Conservation (phyloP, 768 basidiomycete species). For the Cyclocybe aegerita region DNA sequence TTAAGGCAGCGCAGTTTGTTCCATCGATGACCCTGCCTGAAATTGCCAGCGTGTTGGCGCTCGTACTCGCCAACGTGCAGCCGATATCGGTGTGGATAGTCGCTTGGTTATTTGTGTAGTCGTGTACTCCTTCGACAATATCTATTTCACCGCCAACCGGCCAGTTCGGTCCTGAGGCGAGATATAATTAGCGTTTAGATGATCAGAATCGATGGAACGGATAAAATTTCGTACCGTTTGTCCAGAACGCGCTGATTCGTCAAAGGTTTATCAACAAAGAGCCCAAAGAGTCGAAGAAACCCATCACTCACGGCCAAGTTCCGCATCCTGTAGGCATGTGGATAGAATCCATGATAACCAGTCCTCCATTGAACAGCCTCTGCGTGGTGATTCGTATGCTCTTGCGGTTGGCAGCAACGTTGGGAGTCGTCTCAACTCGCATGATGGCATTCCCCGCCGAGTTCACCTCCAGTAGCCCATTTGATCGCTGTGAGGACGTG, state of each 20-base stretch:
- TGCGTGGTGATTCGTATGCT: conserved; percentile 78
- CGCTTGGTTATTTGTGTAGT: conserved; percentile 79
- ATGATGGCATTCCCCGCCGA: conserved; percentile 76
- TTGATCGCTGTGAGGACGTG: conserved; percentile 38
- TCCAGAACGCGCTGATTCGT: conserved; percentile 43
- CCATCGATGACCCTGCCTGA: conserved; percentile 66
- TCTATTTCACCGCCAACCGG: conserved; percentile 75
- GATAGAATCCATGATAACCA: conserved; percentile 79
- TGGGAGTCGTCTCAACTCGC: conserved; percentile 83
- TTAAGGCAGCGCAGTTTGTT: conserved; percentile 67
- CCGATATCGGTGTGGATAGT: conserved; percentile 79
- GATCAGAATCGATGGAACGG: conserved; percentile 8
- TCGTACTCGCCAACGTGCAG: conserved; percentile 57
- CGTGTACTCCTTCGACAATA: conserved; percentile 80
- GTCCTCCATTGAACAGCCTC: conserved; percentile 56
- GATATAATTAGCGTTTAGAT: conserved; percentile 46
- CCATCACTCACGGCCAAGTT: conserved; percentile 66
- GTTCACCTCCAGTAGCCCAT: conserved; percentile 68
- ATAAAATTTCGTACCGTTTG: conserved; percentile 34
- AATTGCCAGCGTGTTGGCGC: conserved; percentile 48
- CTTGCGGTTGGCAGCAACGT: conserved; percentile 64
- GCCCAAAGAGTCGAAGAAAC: background rate
- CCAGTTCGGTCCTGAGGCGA: conserved; percentile 56
- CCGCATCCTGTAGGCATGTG: conserved; percentile 93
- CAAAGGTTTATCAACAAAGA: background rate